phyloP scores from a whole-genome alignment of 2,329 filamentous ascomycete genomes.

The Alternaria triticimaculans region DNA sequence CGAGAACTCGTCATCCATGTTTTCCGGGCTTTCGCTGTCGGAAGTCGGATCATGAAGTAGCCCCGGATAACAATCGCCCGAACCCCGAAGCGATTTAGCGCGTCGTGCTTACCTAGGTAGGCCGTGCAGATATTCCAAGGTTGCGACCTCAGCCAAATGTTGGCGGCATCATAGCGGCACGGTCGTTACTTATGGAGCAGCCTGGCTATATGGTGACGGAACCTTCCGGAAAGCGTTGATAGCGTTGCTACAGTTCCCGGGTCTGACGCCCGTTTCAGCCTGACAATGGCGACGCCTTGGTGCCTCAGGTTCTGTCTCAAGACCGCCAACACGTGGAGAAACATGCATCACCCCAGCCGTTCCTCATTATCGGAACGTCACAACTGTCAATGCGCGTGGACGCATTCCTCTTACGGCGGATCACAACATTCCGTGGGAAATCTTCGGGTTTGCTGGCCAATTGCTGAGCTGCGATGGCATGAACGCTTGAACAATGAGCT shows the following conservation, averaged over 20 bases:
- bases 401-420: neutral
- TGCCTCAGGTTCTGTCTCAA: slow-evolving; percentile 26
- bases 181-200: neutral
- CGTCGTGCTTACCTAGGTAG: neutral
- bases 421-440: slow-evolving; percentile 3
- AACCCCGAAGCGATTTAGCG: neutral
- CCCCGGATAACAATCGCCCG: neutral
- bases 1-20: neutral
- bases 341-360: neutral
- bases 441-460: neutral
- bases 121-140: neutral
- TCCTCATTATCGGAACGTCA: neutral
- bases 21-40: neutral
- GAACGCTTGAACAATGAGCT: slow-evolving; percentile 8
- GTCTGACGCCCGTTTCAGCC: slow-evolving; percentile 19
- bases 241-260: neutral
- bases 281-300: slow-evolving; percentile 7
- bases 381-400: slow-evolving; percentile 7
- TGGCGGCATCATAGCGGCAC: neutral
- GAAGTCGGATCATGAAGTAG: neutral
- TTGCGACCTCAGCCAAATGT: neutral
- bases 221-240: neutral
- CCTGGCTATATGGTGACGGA: neutral
- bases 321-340: slow-evolving; percentile 1
- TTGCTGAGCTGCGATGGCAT: neutral